These are phyloP conservation scores for Urtica urens DNA, from an alignment of 306 rosid species.

Conservation along the genomic window DNA sequence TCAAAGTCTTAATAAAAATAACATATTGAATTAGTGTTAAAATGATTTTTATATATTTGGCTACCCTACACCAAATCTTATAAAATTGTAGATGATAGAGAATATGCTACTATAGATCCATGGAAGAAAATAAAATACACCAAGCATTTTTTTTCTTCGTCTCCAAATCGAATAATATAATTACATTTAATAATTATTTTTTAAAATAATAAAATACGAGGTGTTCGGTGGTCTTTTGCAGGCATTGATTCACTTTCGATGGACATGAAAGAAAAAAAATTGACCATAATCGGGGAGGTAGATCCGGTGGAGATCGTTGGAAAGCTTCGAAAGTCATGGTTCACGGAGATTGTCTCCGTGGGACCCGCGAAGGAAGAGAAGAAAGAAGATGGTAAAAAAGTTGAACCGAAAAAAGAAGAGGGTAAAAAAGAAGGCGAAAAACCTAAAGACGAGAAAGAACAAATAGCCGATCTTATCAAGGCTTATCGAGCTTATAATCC, in stretches of 20 bases:
- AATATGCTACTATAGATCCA: too few species aligned
- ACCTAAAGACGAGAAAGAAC: constrained; percentile 29
- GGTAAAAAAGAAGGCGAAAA: constrained; percentile 23
- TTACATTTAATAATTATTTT: too few species aligned
- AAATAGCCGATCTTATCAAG: constrained; percentile 38
- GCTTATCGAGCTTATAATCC: constrained; percentile 30
- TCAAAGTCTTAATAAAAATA: too few species aligned
- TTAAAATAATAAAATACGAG: too few species aligned
- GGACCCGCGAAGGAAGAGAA: constrained; percentile 86
- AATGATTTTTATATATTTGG: too few species aligned
- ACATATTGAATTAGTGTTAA: too few species aligned
- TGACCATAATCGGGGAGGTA: constrained; percentile 52
- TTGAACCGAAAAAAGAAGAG: constrained; percentile 25
- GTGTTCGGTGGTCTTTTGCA: constrained; percentile 15
- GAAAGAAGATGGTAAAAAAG: constrained; percentile 29
- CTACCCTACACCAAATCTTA: neutral
- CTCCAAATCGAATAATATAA: too few species aligned
- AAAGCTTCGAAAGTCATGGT: constrained; percentile 61
- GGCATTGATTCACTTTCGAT: constrained; percentile 71
- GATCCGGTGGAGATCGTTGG: constrained; percentile 51
- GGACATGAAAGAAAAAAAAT: constrained; percentile 82
- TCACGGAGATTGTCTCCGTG: constrained; percentile 48
- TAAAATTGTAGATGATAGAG: neutral
- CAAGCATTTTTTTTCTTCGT: neutral
- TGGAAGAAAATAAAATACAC: neutral